Base-by-base conservation (phyloP, 2,329 filamentous ascomycete genomes). In the Calonectria multiphialidica region DNA sequence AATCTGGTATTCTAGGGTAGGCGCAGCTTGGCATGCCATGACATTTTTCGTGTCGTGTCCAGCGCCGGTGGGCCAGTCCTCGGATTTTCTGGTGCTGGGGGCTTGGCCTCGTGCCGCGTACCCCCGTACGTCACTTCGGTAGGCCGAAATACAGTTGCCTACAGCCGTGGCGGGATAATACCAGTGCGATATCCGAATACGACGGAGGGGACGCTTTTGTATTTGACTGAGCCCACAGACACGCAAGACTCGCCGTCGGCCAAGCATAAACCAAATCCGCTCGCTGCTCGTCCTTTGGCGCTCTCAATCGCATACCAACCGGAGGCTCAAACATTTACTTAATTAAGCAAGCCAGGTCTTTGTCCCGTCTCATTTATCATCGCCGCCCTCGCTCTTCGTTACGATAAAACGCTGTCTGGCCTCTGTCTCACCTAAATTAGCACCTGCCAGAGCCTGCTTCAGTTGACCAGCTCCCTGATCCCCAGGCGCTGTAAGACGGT, bases 81-180 rank as follows among this genome's bases (percentile, higher is more conserved):
- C 44, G 68, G 15, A 49, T 28, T 42, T 62, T 37, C 10, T 47
- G 67, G 67, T 25, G 37, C 42, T 25, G 18, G 69, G 35, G 64
- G 69, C 64, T 71, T 71, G 69, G 69, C 64, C 40, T 35, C 16
- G 40, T 55, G 74, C 75, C 75, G 73, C 75, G 74, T 75, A 76
- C 59, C 18, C 35, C 73, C 62, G 49, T 74, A 75, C 75, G 75
- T 76, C 72, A 75, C 70, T 70, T 63, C 25, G 53, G 37, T 35
- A 40, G 45, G 49, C 53, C 42, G n/a, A 59, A 68, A 71, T 68
- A 65, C 47, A 65, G 71, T 35, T 73, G 71, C 71, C 71, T 73
- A 49, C 40, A 66, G 49, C 55, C 25, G 63, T 47, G 67, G 59
- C 59, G 37, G 50, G 49, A 64, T 57, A 66, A 61, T 33, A 44